Evolutionary conservation across 140 eudicot species (phyloP).

Genomic region (Bidens hawaiensis): DNA sequence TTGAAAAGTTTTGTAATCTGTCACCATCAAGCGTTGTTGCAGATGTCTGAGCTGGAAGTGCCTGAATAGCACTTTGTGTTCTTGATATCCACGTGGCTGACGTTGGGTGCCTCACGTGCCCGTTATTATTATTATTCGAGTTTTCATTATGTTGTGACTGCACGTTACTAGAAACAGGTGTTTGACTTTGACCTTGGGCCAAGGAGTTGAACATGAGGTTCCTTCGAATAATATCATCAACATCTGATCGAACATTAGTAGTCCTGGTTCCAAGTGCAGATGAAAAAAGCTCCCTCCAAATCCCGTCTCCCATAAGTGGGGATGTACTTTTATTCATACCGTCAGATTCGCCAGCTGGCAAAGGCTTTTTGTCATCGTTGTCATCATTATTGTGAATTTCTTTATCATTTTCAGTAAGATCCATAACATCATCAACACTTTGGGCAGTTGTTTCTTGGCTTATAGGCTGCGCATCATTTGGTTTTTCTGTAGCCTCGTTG

Average conservation of each 20-base stretch:
- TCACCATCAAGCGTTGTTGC: slow-evolving; percentile 27
- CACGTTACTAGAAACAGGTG: slow-evolving; percentile 27
- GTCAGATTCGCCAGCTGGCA: slow-evolving; percentile 19
- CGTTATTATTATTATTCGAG: slow-evolving; percentile 19
- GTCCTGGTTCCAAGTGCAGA: slow-evolving; percentile 25
- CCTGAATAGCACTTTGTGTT: slow-evolving; percentile 52
- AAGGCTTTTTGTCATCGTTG: slow-evolving; percentile 45
- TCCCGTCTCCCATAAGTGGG: slow-evolving; percentile 36
- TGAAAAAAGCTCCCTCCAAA: slow-evolving; percentile 40
- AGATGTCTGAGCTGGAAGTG: slow-evolving; percentile 55
- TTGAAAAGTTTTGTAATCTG: slow-evolving; percentile 26
- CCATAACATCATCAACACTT: slow-evolving; percentile 37
- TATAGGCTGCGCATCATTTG: slow-evolving; percentile 28
- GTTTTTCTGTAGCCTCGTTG: slow-evolving; percentile 36
- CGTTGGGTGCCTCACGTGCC: slow-evolving; percentile 36
- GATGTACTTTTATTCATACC: slow-evolving; percentile 22
- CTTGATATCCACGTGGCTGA: slow-evolving; percentile 30
- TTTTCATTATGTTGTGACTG: slow-evolving; percentile 37
- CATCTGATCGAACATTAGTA: slow-evolving; percentile 20
- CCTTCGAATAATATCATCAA: slow-evolving; percentile 22
- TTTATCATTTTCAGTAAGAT: slow-evolving; percentile 64
- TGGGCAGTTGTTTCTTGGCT: slow-evolving; percentile 27
- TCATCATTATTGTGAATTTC: slow-evolving; percentile 27
- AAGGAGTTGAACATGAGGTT: slow-evolving; percentile 25
- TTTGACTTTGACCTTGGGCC: slow-evolving; percentile 24